These are phyloP conservation scores for Fusarium udum DNA, from an alignment of 2,329 filamentous ascomycete species.

Conservation along the genomic window DNA sequence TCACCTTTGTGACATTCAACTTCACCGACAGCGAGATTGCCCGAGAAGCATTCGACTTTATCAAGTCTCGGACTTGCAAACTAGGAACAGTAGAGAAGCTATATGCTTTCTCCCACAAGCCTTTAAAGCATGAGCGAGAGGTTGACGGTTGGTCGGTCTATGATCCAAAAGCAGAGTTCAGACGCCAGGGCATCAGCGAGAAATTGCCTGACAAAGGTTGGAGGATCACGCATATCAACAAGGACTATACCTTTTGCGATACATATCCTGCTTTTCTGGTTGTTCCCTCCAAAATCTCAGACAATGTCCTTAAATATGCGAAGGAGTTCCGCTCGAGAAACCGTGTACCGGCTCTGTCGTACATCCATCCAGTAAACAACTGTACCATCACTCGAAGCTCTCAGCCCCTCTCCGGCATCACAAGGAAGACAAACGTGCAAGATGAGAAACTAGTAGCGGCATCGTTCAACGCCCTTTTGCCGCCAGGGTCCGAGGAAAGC, in stretches of 20 bases:
- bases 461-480: conserved; percentile 72
- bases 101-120: conserved; percentile 87
- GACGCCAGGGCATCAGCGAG: conserved; percentile 84
- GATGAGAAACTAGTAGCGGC: conserved; percentile 93
- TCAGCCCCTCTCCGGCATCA: conserved; percentile 87
- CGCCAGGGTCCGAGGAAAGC: conserved; percentile 47
- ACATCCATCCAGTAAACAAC: conserved; percentile 96
- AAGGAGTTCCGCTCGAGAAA: conserved; percentile 87
- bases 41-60: conserved; percentile 86
- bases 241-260: conserved; percentile 88
- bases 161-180: conserved; percentile 85
- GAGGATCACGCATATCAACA: conserved; percentile 90
- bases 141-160: conserved; percentile 87
- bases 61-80: conserved; percentile 82
- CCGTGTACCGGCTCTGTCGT: conserved; percentile 88
- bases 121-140: conserved; percentile 75
- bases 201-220: conserved; percentile 83
- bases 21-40: conserved; percentile 79
- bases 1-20: conserved; percentile 91
- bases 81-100: conserved; percentile 86
- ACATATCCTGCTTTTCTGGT: conserved; percentile 89
- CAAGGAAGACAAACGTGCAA: conserved; percentile 89
- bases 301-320: conserved; percentile 95
- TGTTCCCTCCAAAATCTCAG: conserved; percentile 91
- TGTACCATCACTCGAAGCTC: conserved; percentile 96